Evolutionary conservation across 176 grass and related monocot species (phyloP), one percentile per base, ranked within the genome.

Genomic region (Tuctoria greenei): DNA sequence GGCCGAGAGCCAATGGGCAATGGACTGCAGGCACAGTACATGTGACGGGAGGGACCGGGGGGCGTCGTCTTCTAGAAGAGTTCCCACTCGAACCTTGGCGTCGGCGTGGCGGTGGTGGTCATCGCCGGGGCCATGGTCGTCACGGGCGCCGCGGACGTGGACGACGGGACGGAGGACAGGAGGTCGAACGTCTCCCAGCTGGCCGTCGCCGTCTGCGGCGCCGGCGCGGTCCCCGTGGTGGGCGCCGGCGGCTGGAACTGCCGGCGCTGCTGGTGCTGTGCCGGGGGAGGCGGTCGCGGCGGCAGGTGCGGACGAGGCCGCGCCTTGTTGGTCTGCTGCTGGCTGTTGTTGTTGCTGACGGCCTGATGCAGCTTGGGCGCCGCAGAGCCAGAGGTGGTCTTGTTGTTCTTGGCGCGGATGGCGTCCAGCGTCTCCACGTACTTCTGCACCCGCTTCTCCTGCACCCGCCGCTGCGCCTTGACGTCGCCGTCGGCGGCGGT

Each of bases 401-500:
- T n/a, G 24, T 63, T 83, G 79, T 88, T 83, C 83, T 92, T 99
- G 67, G 77, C 70, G 44, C 85, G 91, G 75, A 99, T 85, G 23
- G 56, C 85, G 86, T 99, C 96, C 10, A 99, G 87, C 7, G 83
- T 67, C 86, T 95, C 96, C 1, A 99, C 89, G 77, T 85, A 54
- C 66, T 95, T 99, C 81, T 99, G 96, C 86, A 95, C 89, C 68
- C 92, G 81, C 87, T 87, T 89, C 73, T 92, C 92, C 89, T 99
- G 86, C 45, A 35, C 27, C 79, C 73, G 84, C 2, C 85, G 83
- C 81, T 87, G 80, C 64, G 8, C 73, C 89, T 87, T 99, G 4
- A 86, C 87, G 44, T 99, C 96, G n/a, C 83, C 96, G 35, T 99
- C 96, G 52, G 91, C 92, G 58, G 42, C 80, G 49, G 92, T 11